phyloP scores from a whole-genome alignment of 1,139 yeast species.

The Yamadazyma diddensiae region DNA sequence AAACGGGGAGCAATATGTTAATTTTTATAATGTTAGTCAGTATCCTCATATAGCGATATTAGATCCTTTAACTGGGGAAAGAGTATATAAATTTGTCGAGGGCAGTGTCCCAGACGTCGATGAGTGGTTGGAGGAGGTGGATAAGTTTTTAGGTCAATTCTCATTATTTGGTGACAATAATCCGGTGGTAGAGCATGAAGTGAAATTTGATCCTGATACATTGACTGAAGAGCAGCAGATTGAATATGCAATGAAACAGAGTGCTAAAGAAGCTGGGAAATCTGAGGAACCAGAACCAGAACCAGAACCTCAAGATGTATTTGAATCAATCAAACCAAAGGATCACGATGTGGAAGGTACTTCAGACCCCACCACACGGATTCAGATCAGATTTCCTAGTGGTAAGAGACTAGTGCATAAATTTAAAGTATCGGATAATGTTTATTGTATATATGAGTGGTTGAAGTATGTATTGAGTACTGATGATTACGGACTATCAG shows the following conservation, averaged over 20 bases:
- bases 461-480: conserved; percentile 54
- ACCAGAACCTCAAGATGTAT: conserved; percentile 20
- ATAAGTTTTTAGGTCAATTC: conserved; percentile 58
- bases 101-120: conserved; percentile 56
- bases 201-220: conserved; percentile 54
- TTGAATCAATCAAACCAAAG: conserved; percentile 45
- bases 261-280: conserved; percentile 33
- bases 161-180: conserved; percentile 65
- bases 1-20: conserved; percentile 66
- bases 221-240: conserved; percentile 85
- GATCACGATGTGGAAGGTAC: conserved; percentile 54
- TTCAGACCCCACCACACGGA: conserved; percentile 64
- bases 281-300: conserved; percentile 26
- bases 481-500: conserved; percentile 48
- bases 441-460: conserved; percentile 37
- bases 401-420: conserved; percentile 82
- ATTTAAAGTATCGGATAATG: conserved; percentile 56
- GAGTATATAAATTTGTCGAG: conserved; percentile 67
- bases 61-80: conserved; percentile 95
- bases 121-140: conserved; percentile 60
- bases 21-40: conserved; percentile 62
- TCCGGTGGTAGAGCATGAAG: conserved; percentile 61
- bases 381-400: conserved; percentile 84
- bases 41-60: conserved; percentile 89
- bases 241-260: conserved; percentile 71